Evolutionary conservation across 805 yeast genomes (phyloP), one percentile per base, ranked within the genome.

Genomic region (Cyberlindnera meyerae): DNA sequence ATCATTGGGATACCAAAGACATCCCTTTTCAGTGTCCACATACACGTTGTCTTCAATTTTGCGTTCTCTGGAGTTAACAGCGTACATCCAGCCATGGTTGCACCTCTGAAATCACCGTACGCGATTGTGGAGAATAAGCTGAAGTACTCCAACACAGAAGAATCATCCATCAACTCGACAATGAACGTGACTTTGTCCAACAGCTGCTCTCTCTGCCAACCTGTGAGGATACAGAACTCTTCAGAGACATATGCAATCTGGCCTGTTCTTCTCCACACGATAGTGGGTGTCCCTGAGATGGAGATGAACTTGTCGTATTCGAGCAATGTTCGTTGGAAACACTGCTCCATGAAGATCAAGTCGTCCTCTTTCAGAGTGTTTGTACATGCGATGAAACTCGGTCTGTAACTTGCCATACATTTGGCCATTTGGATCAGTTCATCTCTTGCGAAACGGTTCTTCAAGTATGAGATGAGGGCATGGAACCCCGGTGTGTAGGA

Each of bases 1-100:
- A 90, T 89, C 87, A 93, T 82, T 12, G 98, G 98, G 36, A 90
- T 81, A 8, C 96, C 97, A 62, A 93, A 90, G 13, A 90, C 94
- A 56, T 90, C 97, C 57, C 97, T 69, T 55, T 89, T 88, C 46
- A 93, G 65, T 1, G 97, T 93, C 95, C 96, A 86, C 51, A 84
- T 80, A 51, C 95, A 81, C 20, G 86, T 77, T 0, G 97, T 85
- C 34, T 81, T 68, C 31, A 90, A 73, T 17, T 57, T 58, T 37
- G 75, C 73, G 11, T 57, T 59, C 26, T 58, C 55, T 27, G 82
- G 76, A 1, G 89, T 82, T 29, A 85, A 55, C 25, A 90, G 65
- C 0, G 88, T 79, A 62, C 97, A 90, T 35, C 79, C 84, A 20
- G 85, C 77, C 85, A 86, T 86, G n/a, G 84, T 82, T 5, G 82